phyloP scores from a whole-genome alignment of 1,284 basidiomycete genomes.

The Ceratobasidium papillatum region DNA sequence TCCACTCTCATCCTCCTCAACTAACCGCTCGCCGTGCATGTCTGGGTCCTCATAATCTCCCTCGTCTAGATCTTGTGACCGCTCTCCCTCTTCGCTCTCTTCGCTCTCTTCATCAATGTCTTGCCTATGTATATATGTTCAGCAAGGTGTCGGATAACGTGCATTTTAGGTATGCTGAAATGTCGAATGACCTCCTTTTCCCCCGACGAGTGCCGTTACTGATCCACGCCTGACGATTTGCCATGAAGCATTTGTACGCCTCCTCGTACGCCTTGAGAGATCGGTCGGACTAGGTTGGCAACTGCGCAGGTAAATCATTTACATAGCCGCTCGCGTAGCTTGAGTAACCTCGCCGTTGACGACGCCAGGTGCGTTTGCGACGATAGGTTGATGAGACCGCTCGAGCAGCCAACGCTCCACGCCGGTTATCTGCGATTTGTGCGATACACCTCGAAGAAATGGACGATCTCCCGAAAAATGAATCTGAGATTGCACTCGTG shows the following conservation, averaged over 20 bases:
- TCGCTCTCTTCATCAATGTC: background rate
- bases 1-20: background rate
- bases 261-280: conserved; percentile 11
- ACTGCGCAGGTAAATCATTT: conserved; percentile 25
- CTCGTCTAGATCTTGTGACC: background rate
- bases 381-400: background rate
- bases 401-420: conserved; percentile 36
- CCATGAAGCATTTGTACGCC: background rate
- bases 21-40: background rate
- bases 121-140: no score
- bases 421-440: conserved; percentile 27
- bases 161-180: conserved; percentile 39
- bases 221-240: conserved; percentile 26
- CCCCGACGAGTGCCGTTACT: conserved; percentile 8
- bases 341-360: conserved; percentile 13
- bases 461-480: conserved; percentile 3
- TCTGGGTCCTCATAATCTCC: conserved; percentile 19
- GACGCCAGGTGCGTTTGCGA: conserved; percentile 26
- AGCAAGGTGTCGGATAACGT: conserved; percentile 13
- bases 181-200: conserved; percentile 18
- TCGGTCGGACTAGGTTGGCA: conserved; percentile 9
- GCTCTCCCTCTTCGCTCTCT: background rate
- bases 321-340: conserved; percentile 20
- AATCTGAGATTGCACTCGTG: background rate
- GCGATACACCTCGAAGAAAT: conserved; percentile 15